Percentiles rank a stretch among this genome's conserved stretches.
phyloP scores from a whole-genome alignment of 805 yeast genomes.

The Kuraishia hungarica region DNA sequence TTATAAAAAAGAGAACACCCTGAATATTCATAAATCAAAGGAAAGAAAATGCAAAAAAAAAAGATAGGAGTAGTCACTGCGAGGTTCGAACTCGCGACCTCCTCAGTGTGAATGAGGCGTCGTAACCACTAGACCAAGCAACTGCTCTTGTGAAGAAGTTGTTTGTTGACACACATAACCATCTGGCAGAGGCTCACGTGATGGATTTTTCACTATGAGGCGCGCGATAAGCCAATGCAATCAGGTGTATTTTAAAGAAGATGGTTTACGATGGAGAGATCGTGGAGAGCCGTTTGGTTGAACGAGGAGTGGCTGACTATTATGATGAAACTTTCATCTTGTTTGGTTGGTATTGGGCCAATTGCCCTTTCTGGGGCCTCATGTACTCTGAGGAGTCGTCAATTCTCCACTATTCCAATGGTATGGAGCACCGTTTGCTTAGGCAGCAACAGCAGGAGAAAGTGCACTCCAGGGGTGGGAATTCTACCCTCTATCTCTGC shows the following conservation, averaged over 20 bases:
- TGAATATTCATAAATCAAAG: background rate
- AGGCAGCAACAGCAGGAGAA: background rate
- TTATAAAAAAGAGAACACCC: no score
- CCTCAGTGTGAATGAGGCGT: slow-evolving; percentile 32
- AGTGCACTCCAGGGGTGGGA: no score
- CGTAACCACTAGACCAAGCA: slow-evolving; percentile 33
- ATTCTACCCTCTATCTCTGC: no score
- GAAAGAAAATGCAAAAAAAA: slow-evolving; percentile 5
- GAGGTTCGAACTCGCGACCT: slow-evolving; percentile 34
- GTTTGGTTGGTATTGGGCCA: background rate
- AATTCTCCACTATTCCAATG: background rate
- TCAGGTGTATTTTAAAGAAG: background rate
- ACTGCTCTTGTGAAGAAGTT: slow-evolving; percentile 11
- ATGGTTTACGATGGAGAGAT: no score
- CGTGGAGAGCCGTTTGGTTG: no score
- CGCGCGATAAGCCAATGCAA: background rate
- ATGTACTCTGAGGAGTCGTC: background rate
- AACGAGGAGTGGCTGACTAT: no score
- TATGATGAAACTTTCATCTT: background rate
- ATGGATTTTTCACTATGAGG: background rate
- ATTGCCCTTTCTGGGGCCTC: background rate
- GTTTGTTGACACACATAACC: background rate
- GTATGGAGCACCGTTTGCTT: background rate
- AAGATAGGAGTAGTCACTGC: slow-evolving; percentile 20
- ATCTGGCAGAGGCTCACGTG: no score